Conservation (phyloP, 495 filamentous ascomycete species). For the Aspergillus coremiiformis region DNA sequence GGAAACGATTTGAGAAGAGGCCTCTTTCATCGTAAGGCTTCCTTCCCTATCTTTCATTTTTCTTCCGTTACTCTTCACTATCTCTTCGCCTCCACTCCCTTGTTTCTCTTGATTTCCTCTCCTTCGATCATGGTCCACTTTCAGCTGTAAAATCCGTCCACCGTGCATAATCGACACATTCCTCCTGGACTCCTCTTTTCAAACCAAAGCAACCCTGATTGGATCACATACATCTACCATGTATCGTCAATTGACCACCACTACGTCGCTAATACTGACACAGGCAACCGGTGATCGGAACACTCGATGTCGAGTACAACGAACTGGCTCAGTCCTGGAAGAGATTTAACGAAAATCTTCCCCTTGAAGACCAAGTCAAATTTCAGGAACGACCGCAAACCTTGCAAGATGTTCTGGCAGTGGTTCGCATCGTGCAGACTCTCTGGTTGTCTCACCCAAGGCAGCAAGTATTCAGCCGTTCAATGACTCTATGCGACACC, state of each 20-base stretch:
- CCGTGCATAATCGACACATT: conserved; percentile 10
- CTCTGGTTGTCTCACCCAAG: conserved; percentile 26
- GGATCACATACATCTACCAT: background rate
- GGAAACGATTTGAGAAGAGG: conserved; percentile 17
- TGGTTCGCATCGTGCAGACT: conserved; percentile 27
- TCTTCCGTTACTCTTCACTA: background rate
- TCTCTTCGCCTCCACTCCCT: background rate
- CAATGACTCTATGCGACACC: conserved; percentile 28
- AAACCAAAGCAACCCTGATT: background rate
- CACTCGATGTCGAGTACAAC: conserved; percentile 41
- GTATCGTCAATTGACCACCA: background rate
- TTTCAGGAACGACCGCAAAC: conserved; percentile 31
- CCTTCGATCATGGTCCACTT: background rate
- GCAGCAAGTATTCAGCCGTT: conserved; percentile 23
- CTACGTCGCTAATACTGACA: background rate
- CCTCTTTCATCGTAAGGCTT: conserved; percentile 17
- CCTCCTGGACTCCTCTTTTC: background rate
- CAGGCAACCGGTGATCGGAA: conserved; percentile 30
- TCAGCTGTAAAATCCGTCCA: background rate
- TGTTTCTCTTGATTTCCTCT: background rate
- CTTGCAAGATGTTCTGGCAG: conserved; percentile 24
- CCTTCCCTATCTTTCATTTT: background rate
- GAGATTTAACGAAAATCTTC: conserved; percentile 31
- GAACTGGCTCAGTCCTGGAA: conserved; percentile 40
- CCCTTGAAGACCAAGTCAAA: conserved; percentile 25